phyloP scores from a whole-genome alignment of 352 stramenopile species.

The Globisporangium spinosum region DNA sequence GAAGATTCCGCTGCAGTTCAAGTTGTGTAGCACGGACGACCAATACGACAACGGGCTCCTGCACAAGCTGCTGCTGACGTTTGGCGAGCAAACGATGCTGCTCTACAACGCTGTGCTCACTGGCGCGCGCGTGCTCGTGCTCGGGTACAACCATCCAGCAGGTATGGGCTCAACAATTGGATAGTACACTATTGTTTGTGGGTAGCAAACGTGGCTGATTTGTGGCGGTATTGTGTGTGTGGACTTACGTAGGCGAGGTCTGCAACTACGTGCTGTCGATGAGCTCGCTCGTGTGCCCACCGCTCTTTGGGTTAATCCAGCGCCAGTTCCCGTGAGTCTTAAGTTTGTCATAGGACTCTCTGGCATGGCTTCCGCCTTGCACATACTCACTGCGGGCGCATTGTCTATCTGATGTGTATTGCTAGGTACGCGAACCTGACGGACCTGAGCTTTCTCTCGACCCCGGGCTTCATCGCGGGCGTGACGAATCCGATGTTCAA shows the following conservation, averaged over 20 bases:
- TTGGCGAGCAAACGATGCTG: conserved; percentile 83
- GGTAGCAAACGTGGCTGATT: background rate
- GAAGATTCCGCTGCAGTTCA: conserved; percentile 69
- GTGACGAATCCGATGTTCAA: conserved; percentile 93
- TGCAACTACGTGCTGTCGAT: conserved; percentile 87
- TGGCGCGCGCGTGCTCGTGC: conserved; percentile 67
- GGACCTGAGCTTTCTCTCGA: conserved; percentile 83
- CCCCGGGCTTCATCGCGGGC: conserved; percentile 84
- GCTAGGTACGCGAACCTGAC: conserved; percentile 84
- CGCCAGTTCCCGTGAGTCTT: conserved; percentile 63
- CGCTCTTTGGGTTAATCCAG: conserved; percentile 72
- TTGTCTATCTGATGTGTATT: background rate
- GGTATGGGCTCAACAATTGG: conserved; percentile 19
- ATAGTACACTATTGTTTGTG: background rate
- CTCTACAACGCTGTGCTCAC: conserved; percentile 87
- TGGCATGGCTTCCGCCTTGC: background rate
- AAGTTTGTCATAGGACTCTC: background rate
- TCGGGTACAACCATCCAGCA: conserved; percentile 81
- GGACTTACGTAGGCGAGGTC: conserved; percentile 43
- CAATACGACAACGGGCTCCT: conserved; percentile 80
- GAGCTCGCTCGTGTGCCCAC: conserved; percentile 79
- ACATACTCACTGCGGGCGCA: background rate
- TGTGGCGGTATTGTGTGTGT: background rate
- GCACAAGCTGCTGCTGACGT: conserved; percentile 63
- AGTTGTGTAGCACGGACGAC: conserved; percentile 79